Base-by-base conservation (phyloP, 352 stramenopile species). In the Aphanomyces astaci region DNA sequence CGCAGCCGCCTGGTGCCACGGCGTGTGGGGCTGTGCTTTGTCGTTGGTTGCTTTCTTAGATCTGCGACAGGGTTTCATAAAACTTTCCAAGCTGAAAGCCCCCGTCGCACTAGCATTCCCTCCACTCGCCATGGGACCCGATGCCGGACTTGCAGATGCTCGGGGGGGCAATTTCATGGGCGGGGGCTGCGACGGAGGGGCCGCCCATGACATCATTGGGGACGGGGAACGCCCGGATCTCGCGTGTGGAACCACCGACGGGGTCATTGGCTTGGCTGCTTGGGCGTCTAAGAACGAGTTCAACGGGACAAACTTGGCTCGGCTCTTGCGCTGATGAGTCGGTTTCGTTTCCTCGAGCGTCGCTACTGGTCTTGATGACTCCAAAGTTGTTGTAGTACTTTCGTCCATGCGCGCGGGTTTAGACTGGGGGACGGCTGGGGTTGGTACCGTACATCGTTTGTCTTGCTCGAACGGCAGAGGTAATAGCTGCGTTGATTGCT, bases 221-320 rank as follows among this genome's bases (percentile, higher is more conserved):
- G 51, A 59, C 24, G 4, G 25, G 22, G 19, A 59, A 7, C 19
- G 33, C 13, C 11, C 25, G 5, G 51, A 17, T 7, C 9, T 19
- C n/a, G 27, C n/a, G 0, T 4, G 22, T 59, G 51, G 51, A 30
- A 28, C 22, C 15, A 25, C 30, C 5, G 15, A 19, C 3, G 60
- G 39, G n/a, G 31, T 57, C 32, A 40, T 17, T 7, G 43, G 43
- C 31, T 48, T 48, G 1, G 36, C 10, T 9, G 31, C 31, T 31
- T 55, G 22, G n/a, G 56, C 22, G 13, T 64, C 73, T 17, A 87
- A 62, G 62, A 91, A 89, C 5, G 76, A 71, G 40, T 77, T 76
- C 17, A 88, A 57, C 9, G 78, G 69, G 1, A 89, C 77, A 64
- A 89, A 91, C 63, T 89, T 91, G 40, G 71, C 71, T 10, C 57